Conservation (phyloP, 2,329 filamentous ascomycete species). For the Mycogone perniciosa region DNA sequence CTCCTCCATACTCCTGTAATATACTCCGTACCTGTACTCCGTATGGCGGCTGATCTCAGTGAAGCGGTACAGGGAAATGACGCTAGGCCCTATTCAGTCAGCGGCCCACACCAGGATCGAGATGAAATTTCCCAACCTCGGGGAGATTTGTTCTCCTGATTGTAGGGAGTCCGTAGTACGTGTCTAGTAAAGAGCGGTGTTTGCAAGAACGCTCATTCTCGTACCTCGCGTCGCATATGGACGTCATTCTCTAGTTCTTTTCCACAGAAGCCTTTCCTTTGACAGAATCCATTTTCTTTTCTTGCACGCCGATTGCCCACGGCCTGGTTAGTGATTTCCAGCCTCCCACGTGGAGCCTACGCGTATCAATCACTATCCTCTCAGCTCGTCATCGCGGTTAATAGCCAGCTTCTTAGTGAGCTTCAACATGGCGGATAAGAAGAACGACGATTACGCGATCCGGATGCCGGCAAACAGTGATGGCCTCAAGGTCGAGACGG, state of each 20-base stretch:
- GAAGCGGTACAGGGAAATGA: constrained; percentile 6
- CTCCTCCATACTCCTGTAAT: background rate
- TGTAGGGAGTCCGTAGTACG: constrained; percentile 12
- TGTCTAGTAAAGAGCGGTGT: constrained; percentile 12
- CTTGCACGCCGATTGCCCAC: constrained; percentile 6
- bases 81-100: constrained; percentile 6
- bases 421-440: constrained; percentile 70
- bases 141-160: constrained; percentile 11
- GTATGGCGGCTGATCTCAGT: background rate
- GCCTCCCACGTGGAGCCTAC: constrained; percentile 2
- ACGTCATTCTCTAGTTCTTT: background rate
- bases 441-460: constrained; percentile 74
- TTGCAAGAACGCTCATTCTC: constrained; percentile 4
- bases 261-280: constrained; percentile 6
- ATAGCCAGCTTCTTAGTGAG: background rate
- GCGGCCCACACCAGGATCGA: constrained; percentile 10
- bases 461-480: constrained; percentile 59
- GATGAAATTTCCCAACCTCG: constrained; percentile 13
- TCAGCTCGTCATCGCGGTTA: background rate
- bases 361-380: constrained; percentile 4
- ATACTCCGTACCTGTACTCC: background rate
- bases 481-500: constrained; percentile 41
- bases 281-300: background rate
- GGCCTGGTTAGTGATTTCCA: background rate
- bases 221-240: background rate